Conservation (phyloP, 1,139 yeast species). For the Zygosaccharomyces sapae region DNA sequence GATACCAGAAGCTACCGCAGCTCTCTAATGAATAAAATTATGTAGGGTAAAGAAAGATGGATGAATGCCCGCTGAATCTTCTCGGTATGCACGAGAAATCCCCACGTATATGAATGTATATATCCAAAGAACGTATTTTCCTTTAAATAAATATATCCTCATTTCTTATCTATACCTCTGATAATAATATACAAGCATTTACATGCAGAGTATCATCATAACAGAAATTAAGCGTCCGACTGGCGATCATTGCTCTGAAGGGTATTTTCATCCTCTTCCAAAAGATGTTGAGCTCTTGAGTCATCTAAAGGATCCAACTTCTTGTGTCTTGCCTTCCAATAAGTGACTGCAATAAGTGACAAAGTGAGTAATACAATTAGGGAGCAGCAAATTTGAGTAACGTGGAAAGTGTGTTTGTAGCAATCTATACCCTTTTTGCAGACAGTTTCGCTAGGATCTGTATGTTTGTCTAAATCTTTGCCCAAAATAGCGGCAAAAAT, state of each 20-base stretch:
- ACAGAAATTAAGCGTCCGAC: background rate
- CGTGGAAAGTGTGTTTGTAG: slow-evolving; percentile 29
- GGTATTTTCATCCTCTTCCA: slow-evolving; percentile 4
- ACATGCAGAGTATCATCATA: background rate
- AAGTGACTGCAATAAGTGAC: slow-evolving; percentile 13
- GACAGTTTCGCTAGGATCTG: slow-evolving; percentile 16
- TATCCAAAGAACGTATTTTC: background rate
- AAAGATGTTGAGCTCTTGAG: background rate
- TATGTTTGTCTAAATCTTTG: slow-evolving; percentile 39
- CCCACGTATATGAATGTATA: slow-evolving; percentile 2
- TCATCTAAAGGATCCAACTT: background rate
- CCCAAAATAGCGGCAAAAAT: slow-evolving; percentile 42
- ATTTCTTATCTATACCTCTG: background rate
- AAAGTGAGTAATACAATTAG: slow-evolving; percentile 17
- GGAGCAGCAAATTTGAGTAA: slow-evolving; percentile 17
- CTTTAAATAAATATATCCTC: background rate
- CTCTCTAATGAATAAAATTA: slow-evolving; percentile 16
- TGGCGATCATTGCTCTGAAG: background rate
- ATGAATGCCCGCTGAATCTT: slow-evolving; percentile 3
- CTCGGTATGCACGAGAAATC: background rate
- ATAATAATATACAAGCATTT: background rate
- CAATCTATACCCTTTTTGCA: slow-evolving; percentile 30
- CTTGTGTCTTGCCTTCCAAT: slow-evolving; percentile 5
- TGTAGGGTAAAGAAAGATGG: slow-evolving; percentile 13
- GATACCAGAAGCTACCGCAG: slow-evolving; percentile 7